These are phyloP conservation scores for Lodderomyces orthopsilosis DNA, from an alignment of 1,139 yeast genomes.

Conservation along the genomic window DNA sequence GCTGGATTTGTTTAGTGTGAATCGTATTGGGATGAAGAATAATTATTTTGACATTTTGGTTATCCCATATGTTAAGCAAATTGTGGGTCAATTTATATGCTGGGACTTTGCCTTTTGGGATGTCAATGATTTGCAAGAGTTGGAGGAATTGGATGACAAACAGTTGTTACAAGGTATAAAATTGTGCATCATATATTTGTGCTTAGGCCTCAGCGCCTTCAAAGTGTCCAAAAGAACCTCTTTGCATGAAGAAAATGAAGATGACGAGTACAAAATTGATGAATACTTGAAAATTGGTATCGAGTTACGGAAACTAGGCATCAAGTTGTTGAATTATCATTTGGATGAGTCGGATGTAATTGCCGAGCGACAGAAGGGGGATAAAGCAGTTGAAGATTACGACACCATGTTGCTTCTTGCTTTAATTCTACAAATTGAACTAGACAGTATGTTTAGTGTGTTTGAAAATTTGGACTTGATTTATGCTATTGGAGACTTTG, in stretches of 20 bases:
- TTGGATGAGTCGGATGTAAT: slow-evolving; percentile 43
- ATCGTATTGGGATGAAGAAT: slow-evolving; percentile 17
- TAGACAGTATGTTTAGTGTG: slow-evolving; percentile 38
- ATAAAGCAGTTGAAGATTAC: slow-evolving; percentile 14
- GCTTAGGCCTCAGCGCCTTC: slow-evolving; percentile 31
- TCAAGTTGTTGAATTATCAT: slow-evolving; percentile 37
- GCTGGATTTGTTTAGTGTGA: slow-evolving; percentile 22
- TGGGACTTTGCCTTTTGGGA: slow-evolving; percentile 21
- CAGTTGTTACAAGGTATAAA: slow-evolving; percentile 20
- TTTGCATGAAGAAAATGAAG: slow-evolving; percentile 9
- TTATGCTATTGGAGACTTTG: slow-evolving; percentile 43
- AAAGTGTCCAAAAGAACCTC: slow-evolving; percentile 10
- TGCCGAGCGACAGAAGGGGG: slow-evolving; percentile 12
- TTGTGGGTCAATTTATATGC: slow-evolving; percentile 32
- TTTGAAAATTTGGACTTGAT: slow-evolving; percentile 44
- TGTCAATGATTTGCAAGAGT: slow-evolving; percentile 10
- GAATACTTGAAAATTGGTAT: slow-evolving; percentile 31
- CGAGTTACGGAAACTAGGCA: slow-evolving; percentile 37
- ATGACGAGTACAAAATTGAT: slow-evolving; percentile 19
- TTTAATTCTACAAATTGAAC: slow-evolving; percentile 35
- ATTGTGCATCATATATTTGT: slow-evolving; percentile 24
- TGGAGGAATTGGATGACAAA: slow-evolving; percentile 9
- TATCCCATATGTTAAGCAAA: slow-evolving; percentile 28
- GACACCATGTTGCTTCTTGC: slow-evolving; percentile 28
- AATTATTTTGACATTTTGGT: slow-evolving; percentile 33